Percentiles rank a stretch among this genome's conserved stretches.
phyloP scores from a whole-genome alignment of 371 early-diverging fungal species.

The Gilbertella persicaria region DNA sequence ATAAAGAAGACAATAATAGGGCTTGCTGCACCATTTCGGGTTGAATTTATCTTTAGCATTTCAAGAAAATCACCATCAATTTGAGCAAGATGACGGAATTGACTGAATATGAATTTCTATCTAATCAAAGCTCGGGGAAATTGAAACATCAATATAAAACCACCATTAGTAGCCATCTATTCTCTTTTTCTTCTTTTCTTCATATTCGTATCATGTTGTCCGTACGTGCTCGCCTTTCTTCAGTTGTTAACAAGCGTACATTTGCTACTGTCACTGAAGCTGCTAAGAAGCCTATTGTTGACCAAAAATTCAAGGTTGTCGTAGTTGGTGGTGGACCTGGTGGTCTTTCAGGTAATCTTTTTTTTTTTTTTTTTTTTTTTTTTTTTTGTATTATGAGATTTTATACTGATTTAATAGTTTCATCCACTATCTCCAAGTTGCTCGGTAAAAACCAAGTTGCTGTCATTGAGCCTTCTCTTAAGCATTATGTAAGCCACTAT shows the following conservation, averaged over 20 bases:
- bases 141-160: not conserved
- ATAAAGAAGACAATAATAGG: too few species aligned
- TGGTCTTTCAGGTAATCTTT: slow-evolving; percentile 57
- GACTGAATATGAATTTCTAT: slow-evolving; percentile 8
- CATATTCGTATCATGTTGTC: slow-evolving; percentile 18
- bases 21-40: too few species aligned
- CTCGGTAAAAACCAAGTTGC: slow-evolving; percentile 75
- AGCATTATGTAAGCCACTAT: slow-evolving; percentile 68
- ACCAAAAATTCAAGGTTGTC: slow-evolving; percentile 60
- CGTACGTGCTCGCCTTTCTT: slow-evolving; percentile 25
- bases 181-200: slow-evolving; percentile 7
- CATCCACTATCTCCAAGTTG: slow-evolving; percentile 60
- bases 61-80: slow-evolving; percentile 5
- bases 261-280: slow-evolving; percentile 36
- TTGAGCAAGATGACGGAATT: slow-evolving; percentile 14
- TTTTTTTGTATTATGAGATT: not conserved
- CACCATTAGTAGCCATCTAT: slow-evolving; percentile 5
- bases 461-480: slow-evolving; percentile 76
- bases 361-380: not conserved
- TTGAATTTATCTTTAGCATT: too few species aligned
- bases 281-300: slow-evolving; percentile 18
- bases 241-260: slow-evolving; percentile 23
- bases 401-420: slow-evolving; percentile 55
- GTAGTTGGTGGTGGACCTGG: slow-evolving; percentile 71
- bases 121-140: slow-evolving; percentile 5